phyloP scores from a whole-genome alignment of 768 basidiomycete genomes.

The Cyclocybe aegerita region DNA sequence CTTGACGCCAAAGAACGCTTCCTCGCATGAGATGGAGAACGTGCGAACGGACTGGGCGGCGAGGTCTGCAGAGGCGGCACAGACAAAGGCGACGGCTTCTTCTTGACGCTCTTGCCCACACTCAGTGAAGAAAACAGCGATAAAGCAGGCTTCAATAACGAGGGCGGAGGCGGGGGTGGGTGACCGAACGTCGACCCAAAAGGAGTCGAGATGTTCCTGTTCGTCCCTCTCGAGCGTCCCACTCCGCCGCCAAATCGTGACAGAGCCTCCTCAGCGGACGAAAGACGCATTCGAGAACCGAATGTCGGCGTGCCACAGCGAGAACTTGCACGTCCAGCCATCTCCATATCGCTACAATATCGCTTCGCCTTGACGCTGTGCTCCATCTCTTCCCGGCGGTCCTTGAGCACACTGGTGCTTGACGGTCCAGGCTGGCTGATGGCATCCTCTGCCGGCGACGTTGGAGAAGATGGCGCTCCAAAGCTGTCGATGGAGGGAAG shows the following conservation, averaged over 20 bases:
- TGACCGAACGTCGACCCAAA: neutral
- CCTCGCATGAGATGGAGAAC: too few species aligned
- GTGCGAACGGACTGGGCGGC: slow-evolving; percentile 13
- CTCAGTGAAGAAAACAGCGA: slow-evolving; percentile 6
- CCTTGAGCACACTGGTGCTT: too few species aligned
- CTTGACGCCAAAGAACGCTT: too few species aligned
- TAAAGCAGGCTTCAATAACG: slow-evolving; percentile 17
- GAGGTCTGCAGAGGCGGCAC: slow-evolving; percentile 19
- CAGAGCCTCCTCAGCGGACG: slow-evolving; percentile 44
- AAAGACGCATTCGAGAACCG: slow-evolving; percentile 50
- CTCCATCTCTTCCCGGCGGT: neutral
- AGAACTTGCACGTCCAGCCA: slow-evolving; percentile 45
- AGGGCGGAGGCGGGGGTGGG: slow-evolving; percentile 1
- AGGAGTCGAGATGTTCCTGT: slow-evolving; percentile 5
- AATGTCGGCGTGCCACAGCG: slow-evolving; percentile 64
- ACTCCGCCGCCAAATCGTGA: slow-evolving; percentile 36
- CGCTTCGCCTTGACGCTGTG: slow-evolving; percentile 3
- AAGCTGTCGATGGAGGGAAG: too few species aligned
- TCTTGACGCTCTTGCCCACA: slow-evolving; percentile 16
- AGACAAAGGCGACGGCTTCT: slow-evolving; percentile 29
- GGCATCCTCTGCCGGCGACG: too few species aligned
- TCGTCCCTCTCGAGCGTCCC: slow-evolving; percentile 16
- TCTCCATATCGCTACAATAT: slow-evolving; percentile 27
- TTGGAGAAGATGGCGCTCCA: too few species aligned
- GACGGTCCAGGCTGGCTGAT: too few species aligned